Evolutionary conservation across 306 rosid genomes (phyloP).

Genomic region (Prunus fruticosa): DNA sequence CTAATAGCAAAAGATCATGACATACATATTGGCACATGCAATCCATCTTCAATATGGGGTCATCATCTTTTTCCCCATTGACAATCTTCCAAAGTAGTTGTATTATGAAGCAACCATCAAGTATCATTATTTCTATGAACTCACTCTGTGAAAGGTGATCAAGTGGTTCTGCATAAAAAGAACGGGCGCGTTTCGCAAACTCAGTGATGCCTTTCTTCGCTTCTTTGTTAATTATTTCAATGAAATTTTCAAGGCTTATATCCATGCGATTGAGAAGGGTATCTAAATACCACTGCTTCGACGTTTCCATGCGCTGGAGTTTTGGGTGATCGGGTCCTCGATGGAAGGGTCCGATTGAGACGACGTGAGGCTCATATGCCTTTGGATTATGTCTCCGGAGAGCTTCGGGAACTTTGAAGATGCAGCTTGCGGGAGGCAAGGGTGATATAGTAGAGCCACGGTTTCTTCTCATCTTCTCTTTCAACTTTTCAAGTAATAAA

Average conservation of each 20-base stretch:
- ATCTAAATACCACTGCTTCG: conserved; percentile 2
- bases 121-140: conserved; percentile 20
- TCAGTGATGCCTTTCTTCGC: no score
- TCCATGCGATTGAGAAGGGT: neutral
- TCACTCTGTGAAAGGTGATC: neutral
- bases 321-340: neutral
- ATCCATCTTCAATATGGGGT: conserved; percentile 3
- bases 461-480: neutral
- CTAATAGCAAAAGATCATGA: conserved; percentile 22
- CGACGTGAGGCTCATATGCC: neutral
- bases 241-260: neutral
- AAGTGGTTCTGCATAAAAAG: neutral
- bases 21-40: conserved; percentile 1
- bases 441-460: neutral
- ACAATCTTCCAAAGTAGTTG: conserved; percentile 17
- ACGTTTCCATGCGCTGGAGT: neutral
- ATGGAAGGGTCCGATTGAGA: conserved; percentile 26
- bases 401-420: conserved; percentile 17
- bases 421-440: conserved; percentile 7
- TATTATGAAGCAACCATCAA: conserved; percentile 31
- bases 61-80: neutral
- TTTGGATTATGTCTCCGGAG: neutral
- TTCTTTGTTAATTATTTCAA: no score
- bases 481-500: no score
- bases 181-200: neutral